Conservation (phyloP, 2,329 filamentous ascomycete genomes). For the Talaromyces funiculosus region DNA sequence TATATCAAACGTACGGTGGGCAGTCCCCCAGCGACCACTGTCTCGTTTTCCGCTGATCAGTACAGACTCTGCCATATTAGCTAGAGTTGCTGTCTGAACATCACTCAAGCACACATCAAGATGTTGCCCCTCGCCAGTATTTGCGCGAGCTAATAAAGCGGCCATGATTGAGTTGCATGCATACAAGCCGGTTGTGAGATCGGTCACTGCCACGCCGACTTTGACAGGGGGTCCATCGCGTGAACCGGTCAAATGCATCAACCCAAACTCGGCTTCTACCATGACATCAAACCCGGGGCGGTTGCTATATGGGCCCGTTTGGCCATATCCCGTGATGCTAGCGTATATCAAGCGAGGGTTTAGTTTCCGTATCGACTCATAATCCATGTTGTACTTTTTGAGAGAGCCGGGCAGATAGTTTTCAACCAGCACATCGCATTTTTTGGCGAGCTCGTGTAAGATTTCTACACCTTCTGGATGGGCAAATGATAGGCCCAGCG, state of each 20-base stretch:
- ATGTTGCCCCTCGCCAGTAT: conserved; percentile 77
- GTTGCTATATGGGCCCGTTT: conserved; percentile 82
- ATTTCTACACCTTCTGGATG: conserved; percentile 77
- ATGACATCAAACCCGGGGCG: conserved; percentile 97
- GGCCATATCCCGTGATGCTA: conserved; percentile 94
- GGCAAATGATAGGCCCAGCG: conserved; percentile 83
- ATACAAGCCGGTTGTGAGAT: conserved; percentile 91
- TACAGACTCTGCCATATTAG: conserved; percentile 89
- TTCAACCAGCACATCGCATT: conserved; percentile 90
- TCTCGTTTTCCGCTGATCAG: conserved; percentile 84
- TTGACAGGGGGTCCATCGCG: conserved; percentile 89
- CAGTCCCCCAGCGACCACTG: conserved; percentile 88
- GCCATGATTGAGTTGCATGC: conserved; percentile 95
- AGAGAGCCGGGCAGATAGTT: conserved; percentile 90
- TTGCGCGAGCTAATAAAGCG: conserved; percentile 67
- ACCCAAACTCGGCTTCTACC: conserved; percentile 95
- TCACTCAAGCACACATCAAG: conserved; percentile 89
- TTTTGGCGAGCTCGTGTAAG: conserved; percentile 73
- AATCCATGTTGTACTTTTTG: conserved; percentile 89
- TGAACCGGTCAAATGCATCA: conserved; percentile 96
- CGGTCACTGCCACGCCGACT: conserved; percentile 96
- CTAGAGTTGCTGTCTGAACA: conserved; percentile 89
- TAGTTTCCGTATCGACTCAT: conserved; percentile 68
- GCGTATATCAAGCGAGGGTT: conserved; percentile 89
- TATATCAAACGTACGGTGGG: conserved; percentile 64